Evolutionary conservation across 192 early-diverging fungal genomes (phyloP), one percentile per base, ranked within the genome.

Genomic region (Gaertneriomyces sp.): DNA sequence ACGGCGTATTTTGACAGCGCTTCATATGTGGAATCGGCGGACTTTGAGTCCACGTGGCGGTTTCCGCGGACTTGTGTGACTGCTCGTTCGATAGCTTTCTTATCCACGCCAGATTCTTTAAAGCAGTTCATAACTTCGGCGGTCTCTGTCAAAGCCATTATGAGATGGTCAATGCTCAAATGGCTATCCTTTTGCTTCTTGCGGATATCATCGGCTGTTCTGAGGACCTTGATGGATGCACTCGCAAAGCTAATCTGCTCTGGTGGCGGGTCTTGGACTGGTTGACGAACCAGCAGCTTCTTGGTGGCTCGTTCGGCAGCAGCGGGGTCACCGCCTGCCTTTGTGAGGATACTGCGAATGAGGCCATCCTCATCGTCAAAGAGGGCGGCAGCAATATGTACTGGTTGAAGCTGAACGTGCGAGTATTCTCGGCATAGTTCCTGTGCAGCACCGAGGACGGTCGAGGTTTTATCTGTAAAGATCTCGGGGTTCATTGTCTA

Each of bases 1-100:
- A 95, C 76, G 4, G 93, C 92, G 74, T 99, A 99, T 74, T 99
- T 99, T 63, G 78, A 85, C 12, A 99, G 83, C 17, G 94, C 93
- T 43, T 98, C 95, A 70, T 91, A 96, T 43, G 82, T 88, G 5
- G 86, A 85, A 64, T 99, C 96, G 42, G 91, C 92, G 54, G 80
- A 88, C 71, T 88, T 88, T 41, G 84, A 84, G 64, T 95, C 92
- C 40, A 98, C 93, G n/a, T 84, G 82, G 14, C 84, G 81, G 65
- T 81, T 89, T 8, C 96, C 95, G 20, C 94, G 81, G 19, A 90
- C 74, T 74, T 89, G 82, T 40, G 76, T 75, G 38, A 98, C 81
- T 12, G 90, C 88, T 19, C 82, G 79, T 74, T 93, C 87, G 14
- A 99, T 59, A 1, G 88, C 72, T 51, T 88, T 86, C 61, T 79